Conservation (phyloP, 2,329 filamentous ascomycete genomes). For the Xylaria sp. region DNA sequence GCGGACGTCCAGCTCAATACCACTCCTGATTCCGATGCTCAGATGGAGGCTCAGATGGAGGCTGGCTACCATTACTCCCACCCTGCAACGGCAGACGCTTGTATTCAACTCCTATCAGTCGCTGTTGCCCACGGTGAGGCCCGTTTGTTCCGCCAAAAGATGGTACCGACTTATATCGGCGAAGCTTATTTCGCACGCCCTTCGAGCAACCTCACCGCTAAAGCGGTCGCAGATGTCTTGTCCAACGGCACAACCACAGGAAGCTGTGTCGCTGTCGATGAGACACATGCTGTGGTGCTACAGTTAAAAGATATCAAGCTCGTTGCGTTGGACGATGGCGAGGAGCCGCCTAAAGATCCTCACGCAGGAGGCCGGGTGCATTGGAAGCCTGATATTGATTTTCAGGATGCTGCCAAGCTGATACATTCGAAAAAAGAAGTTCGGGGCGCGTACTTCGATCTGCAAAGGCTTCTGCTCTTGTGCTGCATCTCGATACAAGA, state of each 20-base stretch:
- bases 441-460: conserved; percentile 1
- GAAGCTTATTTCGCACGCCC: conserved; percentile 23
- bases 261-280: conserved; percentile 4
- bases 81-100: conserved; percentile 23
- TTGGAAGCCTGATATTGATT: conserved; percentile 36
- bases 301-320: conserved; percentile 32
- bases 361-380: conserved; percentile 24
- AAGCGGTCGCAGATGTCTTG: conserved; percentile 13
- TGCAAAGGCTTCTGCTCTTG: conserved; percentile 25
- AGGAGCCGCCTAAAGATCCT: conserved; percentile 14
- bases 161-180: conserved; percentile 23
- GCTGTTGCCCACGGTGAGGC: conserved; percentile 17
- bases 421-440: conserved; percentile 14
- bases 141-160: conserved; percentile 8
- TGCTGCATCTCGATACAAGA: conserved; percentile 15
- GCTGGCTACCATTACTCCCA: conserved; percentile 24
- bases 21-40: background rate
- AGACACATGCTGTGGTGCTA: background rate
- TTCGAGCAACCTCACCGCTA: background rate
- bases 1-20: conserved; percentile 7
- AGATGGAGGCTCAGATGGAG: background rate
- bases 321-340: conserved; percentile 17
- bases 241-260: conserved; percentile 10
- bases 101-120: conserved; percentile 15
- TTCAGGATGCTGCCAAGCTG: conserved; percentile 18